These are phyloP conservation scores for Poa pratensis DNA, from an alignment of 176 grass and related monocot genomes.

Conservation along the genomic window DNA sequence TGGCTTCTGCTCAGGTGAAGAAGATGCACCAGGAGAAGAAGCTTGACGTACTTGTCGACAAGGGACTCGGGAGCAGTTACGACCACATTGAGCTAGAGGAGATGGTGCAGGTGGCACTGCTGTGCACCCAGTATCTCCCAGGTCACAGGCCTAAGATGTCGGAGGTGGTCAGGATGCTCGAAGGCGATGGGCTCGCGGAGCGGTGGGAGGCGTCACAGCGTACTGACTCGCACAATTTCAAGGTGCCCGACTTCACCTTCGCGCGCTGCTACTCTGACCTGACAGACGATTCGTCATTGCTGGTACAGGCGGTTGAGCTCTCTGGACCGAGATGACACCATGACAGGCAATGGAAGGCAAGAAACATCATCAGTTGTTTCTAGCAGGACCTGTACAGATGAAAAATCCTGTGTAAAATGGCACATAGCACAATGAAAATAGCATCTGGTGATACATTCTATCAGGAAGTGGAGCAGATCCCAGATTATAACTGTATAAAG, in stretches of 20 bases:
- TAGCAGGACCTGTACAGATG: conserved; percentile 48
- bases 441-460: conserved; percentile 38
- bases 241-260: conserved; percentile 62
- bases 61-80: conserved; percentile 60
- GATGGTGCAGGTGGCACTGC: conserved; percentile 80
- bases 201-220: conserved; percentile 72
- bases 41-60: conserved; percentile 76
- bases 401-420: conserved; percentile 12
- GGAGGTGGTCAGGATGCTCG: conserved; percentile 84
- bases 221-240: conserved; percentile 57
- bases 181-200: conserved; percentile 83
- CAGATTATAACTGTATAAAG: conserved; percentile 44
- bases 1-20: conserved; percentile 67
- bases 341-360: conserved; percentile 29
- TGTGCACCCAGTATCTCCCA: conserved; percentile 86
- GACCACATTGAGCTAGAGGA: conserved; percentile 82
- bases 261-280: conserved; percentile 64
- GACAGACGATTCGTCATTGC: conserved; percentile 64
- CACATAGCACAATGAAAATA: conserved; percentile 36
- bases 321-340: conserved; percentile 77
- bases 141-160: conserved; percentile 77
- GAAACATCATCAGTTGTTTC: conserved; percentile 38
- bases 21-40: conserved; percentile 88
- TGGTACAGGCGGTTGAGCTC: conserved; percentile 83
- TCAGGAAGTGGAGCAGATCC: conserved; percentile 44